Evolutionary conservation across 2,329 filamentous ascomycete species (phyloP).

Genomic region (Aspergillus thermomutatus): DNA sequence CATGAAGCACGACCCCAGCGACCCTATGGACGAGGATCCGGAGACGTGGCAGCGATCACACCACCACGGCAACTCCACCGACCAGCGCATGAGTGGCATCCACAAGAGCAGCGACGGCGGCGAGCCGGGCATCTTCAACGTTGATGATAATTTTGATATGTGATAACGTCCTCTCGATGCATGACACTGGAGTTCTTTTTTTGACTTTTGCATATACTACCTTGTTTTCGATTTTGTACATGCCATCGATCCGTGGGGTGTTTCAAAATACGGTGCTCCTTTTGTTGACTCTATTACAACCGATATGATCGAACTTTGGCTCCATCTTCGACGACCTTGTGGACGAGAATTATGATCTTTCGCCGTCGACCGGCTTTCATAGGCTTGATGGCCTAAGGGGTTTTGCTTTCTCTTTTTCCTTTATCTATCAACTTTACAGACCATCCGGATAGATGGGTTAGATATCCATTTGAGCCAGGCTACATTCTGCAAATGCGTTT

Average conservation of each 20-base stretch:
- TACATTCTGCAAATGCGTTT: background rate
- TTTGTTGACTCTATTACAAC: slow-evolving; percentile 4
- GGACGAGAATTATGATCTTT: background rate
- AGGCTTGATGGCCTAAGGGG: background rate
- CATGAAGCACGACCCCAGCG: slow-evolving; percentile 32
- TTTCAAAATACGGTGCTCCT: slow-evolving; percentile 17
- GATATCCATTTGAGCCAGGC: background rate
- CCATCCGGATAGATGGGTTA: background rate
- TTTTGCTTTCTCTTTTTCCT: background rate
- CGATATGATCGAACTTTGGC: slow-evolving; percentile 1
- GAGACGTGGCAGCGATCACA: slow-evolving; percentile 33
- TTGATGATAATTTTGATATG: slow-evolving; percentile 46
- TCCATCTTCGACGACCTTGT: slow-evolving; percentile 1
- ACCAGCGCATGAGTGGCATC: slow-evolving; percentile 45
- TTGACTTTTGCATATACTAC: slow-evolving; percentile 30
- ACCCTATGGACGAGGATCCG: slow-evolving; percentile 43
- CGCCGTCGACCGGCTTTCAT: background rate
- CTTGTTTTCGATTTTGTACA: slow-evolving; percentile 27
- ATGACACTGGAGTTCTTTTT: slow-evolving; percentile 35
- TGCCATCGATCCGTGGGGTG: slow-evolving; percentile 22
- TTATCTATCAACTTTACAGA: background rate
- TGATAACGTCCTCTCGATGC: slow-evolving; percentile 36
- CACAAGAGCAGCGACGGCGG: slow-evolving; percentile 37
- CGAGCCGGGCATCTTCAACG: slow-evolving; percentile 42
- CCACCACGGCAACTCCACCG: slow-evolving; percentile 27